A percentile compares a stretch with the other conserved stretches of the same genome.
These are phyloP conservation scores for Athelia psychrophila DNA, from an alignment of 1,284 basidiomycete species.

Conservation along the genomic window DNA sequence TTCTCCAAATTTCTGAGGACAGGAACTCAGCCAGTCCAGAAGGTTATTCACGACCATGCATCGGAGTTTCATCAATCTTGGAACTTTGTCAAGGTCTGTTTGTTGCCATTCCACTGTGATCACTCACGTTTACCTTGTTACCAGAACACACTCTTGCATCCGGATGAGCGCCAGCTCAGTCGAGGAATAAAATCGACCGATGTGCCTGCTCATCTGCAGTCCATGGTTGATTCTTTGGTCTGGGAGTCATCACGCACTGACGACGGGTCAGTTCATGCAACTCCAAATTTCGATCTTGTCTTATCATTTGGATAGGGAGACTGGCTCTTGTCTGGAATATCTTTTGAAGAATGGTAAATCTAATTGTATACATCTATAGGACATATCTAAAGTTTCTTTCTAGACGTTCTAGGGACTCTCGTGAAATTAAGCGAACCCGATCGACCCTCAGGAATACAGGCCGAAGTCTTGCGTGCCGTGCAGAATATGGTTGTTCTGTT, in stretches of 20 bases:
- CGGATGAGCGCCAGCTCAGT: slow-evolving; percentile 79
- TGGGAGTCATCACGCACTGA: slow-evolving; percentile 82
- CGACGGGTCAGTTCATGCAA: slow-evolving; percentile 62
- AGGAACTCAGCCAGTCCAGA: slow-evolving; percentile 46
- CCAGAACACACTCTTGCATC: slow-evolving; percentile 74
- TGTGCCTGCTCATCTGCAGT: slow-evolving; percentile 74
- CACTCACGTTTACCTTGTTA: not conserved
- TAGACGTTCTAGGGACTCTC: slow-evolving; percentile 82
- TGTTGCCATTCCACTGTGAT: slow-evolving; percentile 1
- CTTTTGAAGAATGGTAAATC: slow-evolving; percentile 81
- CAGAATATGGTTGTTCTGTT: slow-evolving; percentile 88
- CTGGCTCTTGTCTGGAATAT: slow-evolving; percentile 88
- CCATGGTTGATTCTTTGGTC: slow-evolving; percentile 87
- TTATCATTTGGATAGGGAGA: slow-evolving; percentile 47
- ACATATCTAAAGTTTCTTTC: slow-evolving; percentile 4
- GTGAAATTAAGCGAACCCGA: slow-evolving; percentile 84
- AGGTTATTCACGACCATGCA: slow-evolving; percentile 58
- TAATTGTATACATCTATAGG: slow-evolving; percentile 2
- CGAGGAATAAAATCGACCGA: slow-evolving; percentile 82
- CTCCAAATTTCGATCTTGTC: slow-evolving; percentile 11
- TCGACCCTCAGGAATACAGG: slow-evolving; percentile 82
- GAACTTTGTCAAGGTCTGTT: slow-evolving; percentile 62
- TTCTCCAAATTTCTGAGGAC: slow-evolving; percentile 77
- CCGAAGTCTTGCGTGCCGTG: slow-evolving; percentile 78
- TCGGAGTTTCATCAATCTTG: slow-evolving; percentile 74